A percentile compares a stretch with the other conserved stretches of the same genome.
These are phyloP conservation scores for Neoscytalidium dimidiatum DNA, from an alignment of 2,329 filamentous ascomycete species.

Conservation along the genomic window DNA sequence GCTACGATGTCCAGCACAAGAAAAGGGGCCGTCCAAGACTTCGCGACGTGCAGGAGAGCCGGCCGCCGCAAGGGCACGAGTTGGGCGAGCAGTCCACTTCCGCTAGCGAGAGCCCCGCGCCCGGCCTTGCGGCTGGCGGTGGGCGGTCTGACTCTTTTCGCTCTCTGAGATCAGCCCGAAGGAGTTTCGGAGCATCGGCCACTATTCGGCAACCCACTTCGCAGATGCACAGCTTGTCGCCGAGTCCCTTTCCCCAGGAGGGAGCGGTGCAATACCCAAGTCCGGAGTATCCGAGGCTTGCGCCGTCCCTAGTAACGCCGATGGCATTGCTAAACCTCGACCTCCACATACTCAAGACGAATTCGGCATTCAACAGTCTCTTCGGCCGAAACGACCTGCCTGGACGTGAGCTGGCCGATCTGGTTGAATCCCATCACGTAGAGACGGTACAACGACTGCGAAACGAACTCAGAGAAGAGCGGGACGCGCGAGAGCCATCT, in stretches of 20 bases:
- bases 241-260: conserved; percentile 8
- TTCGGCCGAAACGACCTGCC: conserved; percentile 41
- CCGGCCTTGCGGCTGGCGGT: conserved; percentile 30
- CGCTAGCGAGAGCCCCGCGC: conserved; percentile 26
- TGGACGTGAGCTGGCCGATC: conserved; percentile 44
- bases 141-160: conserved; percentile 15
- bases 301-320: conserved; percentile 3
- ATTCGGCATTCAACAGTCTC: conserved; percentile 46
- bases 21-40: conserved; percentile 78
- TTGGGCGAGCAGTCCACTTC: conserved; percentile 35
- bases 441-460: conserved; percentile 48
- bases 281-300: neutral
- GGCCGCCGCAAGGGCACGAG: conserved; percentile 38
- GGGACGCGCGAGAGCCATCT: conserved; percentile 49
- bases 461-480: conserved; percentile 48
- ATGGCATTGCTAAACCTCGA: conserved; percentile 51
- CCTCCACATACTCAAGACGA: conserved; percentile 49
- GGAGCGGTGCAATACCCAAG: conserved; percentile 3
- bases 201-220: conserved; percentile 23
- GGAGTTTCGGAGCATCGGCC: conserved; percentile 7
- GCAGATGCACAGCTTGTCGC: conserved; percentile 8
- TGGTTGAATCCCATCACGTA: conserved; percentile 44
- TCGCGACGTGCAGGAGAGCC: conserved; percentile 63
- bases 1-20: conserved; percentile 83
- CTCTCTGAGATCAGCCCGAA: conserved; percentile 14